Conservation (phyloP, 140 eudicot genomes). For the Stevia rebaudiana region DNA sequence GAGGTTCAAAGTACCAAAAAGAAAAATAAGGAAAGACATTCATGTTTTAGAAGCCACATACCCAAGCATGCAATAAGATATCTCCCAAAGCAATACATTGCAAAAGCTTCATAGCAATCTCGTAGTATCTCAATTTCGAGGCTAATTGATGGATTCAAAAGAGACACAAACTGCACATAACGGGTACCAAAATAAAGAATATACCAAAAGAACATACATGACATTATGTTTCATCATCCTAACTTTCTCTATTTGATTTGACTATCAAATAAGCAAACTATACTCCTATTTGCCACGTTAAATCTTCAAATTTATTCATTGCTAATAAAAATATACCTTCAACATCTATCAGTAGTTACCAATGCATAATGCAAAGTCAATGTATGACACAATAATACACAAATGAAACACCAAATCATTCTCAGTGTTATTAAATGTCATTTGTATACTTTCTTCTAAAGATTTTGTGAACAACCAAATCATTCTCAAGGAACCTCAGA, state of each 20-base stretch:
- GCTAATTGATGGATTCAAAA: conserved; percentile 77
- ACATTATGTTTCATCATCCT: conserved; percentile 7
- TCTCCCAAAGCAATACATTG: conserved; percentile 99
- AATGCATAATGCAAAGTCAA: neutral
- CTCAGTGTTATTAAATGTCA: neutral
- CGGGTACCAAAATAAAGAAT: neutral
- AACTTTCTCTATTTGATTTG: neutral
- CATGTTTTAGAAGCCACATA: conserved; percentile 27
- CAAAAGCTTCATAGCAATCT: conserved; percentile 97
- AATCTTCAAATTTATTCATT: neutral
- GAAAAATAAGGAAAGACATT: neutral
- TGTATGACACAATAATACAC: neutral
- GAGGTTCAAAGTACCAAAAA: neutral
- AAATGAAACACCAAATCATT: neutral
- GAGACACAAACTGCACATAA: conserved; percentile 67
- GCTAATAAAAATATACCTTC: neutral
- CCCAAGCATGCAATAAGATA: conserved; percentile 96
- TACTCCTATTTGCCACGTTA: neutral
- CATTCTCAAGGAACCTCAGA: neutral
- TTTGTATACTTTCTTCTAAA: neutral
- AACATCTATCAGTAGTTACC: neutral
- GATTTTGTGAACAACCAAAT: neutral
- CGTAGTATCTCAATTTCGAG: conserved; percentile 83
- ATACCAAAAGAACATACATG: conserved; percentile 12
- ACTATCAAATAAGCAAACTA: conserved; percentile 2